Evolutionary conservation across 345 rosid species (phyloP).

Genomic region (Rubroshorea leprosula): DNA sequence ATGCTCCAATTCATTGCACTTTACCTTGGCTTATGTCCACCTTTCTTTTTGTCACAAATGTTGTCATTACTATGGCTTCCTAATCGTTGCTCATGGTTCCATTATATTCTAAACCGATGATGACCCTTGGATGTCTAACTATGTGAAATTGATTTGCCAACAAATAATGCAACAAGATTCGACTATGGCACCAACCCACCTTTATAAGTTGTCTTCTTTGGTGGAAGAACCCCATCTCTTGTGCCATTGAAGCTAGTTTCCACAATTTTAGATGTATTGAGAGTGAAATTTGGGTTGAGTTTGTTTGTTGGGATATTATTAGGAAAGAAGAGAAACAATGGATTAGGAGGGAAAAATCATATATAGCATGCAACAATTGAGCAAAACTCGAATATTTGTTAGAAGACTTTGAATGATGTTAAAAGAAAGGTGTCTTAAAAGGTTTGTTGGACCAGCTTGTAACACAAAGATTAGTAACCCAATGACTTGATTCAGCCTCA

Average conservation of each 20-base stretch:
- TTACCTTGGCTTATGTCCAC: conserved; percentile 80
- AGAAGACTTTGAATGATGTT: too few species aligned
- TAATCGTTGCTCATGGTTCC: conserved; percentile 75
- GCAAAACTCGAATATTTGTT: too few species aligned
- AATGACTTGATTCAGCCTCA: too few species aligned
- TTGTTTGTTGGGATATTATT: conserved; percentile 63
- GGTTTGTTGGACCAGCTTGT: too few species aligned
- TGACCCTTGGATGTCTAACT: conserved; percentile 67
- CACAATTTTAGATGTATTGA: conserved; percentile 51
- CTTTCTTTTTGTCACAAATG: conserved; percentile 96
- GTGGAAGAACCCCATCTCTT: conserved; percentile 95
- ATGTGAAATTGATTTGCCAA: conserved; percentile 41
- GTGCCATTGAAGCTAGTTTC: conserved; percentile 72
- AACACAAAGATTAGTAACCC: too few species aligned
- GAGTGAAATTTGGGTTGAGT: conserved; percentile 53
- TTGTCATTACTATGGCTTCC: conserved; percentile 89
- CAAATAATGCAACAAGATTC: conserved; percentile 51
- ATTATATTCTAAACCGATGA: conserved; percentile 31
- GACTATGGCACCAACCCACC: conserved; percentile 31
- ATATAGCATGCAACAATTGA: too few species aligned
- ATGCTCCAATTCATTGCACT: conserved; percentile 44
- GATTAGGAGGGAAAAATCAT: too few species aligned
- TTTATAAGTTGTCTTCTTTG: conserved; percentile 70
- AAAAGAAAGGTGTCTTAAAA: too few species aligned
- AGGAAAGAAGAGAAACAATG: too few species aligned